Base-by-base conservation (phyloP, 2,329 filamentous ascomycete genomes). In the Monosporascus cannonballus region DNA sequence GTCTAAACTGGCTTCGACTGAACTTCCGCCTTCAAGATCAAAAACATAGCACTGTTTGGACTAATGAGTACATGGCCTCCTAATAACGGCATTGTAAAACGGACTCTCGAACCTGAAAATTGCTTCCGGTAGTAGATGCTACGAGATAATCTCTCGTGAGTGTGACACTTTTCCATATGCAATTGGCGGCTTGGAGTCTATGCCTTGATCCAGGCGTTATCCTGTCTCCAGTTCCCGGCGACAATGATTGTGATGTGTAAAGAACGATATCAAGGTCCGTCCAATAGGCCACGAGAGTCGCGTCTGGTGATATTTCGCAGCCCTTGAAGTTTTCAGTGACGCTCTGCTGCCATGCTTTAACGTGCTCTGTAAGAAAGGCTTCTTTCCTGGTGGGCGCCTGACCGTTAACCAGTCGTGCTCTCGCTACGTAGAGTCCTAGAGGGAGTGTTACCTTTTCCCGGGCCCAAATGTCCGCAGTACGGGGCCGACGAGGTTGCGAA, bases 221-320 rank as follows among this genome's bases (percentile, higher is more conserved):
- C 45, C 25, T 37, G 11, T 49, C 20, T 11, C 20, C 48, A 5
- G 27, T 45, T 53, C 47, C 20, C 50, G 30, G 38, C 25, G 34
- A 41, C n/a, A 63, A 50, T 6, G 58, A 62, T 44, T 59, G 54
- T 6, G 60, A 59, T 4, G 61, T 66, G 47, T 62, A 68, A 6
- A 67, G 51, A 24, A 52, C 56, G 34, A 68, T 63, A 37, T 61
- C 62, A 39, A 36, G 50, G 34, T 67, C 63, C 3, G 58, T 66
- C 62, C 65, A 68, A 47, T 65, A 68, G 1, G 59, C 65, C 36
- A 66, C 52, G 5, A 61, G 52, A 22, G 54, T 58, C 14, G 59
- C 64, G 38, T 60, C 57, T 3, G 63, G 64, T 2, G 65, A 64
- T 27, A 67, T 64, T 8, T 54, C 59, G 25, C 63, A 65, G 20